Base-by-base conservation (phyloP, 306 rosid species). In the Begonia masoniana region DNA sequence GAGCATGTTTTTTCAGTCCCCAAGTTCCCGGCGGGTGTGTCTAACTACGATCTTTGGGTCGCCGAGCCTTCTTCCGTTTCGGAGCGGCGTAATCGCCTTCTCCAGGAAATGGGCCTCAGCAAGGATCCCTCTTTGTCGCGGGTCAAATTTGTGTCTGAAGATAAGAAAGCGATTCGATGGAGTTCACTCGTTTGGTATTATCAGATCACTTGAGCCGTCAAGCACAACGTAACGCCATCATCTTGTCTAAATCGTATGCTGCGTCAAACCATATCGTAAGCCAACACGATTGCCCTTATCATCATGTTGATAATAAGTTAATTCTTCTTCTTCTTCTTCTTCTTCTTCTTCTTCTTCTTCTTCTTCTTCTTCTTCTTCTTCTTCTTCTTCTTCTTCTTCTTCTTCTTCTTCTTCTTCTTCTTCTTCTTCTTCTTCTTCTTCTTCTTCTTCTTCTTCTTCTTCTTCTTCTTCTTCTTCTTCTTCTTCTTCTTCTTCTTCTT, bases 41-140 rank as follows among this genome's bases (percentile, higher is more conserved):
- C 74, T 76, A 72, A 79, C 51, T 91, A 86, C 74, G 96, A 86
- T 31, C 54, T 91, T 15, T 91, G 99, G 99, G 83, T 81, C 92
- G 81, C 96, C 65, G 86, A 86, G 61, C 96, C 96, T 1, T 76
- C 87, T 39, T 86, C 99, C 39, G 80, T 91, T 35, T 79, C 85
- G 15, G 99, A 91, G 62, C 99, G 99, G 59, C 92, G 99, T 12
- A 50, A 58, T 2, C 77, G 82, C 8, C 93, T 91, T 12, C 82
- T 91, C 49, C 79, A 73, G 6, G 74, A 85, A 50, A 63, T 91
- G 70, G 96, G 99, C 13, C 92, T 91, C 45, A 70, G 79, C 55
- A 55, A 67, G 15, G 89, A 82, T 77, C 75, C 75, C 12, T 61
- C 94, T 1, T 68, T 86, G 16, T 62, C 88, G 0, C 76, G 87